Evolutionary conservation across 768 basidiomycete genomes (phyloP).

Genomic region (Auricularia heimuer): DNA sequence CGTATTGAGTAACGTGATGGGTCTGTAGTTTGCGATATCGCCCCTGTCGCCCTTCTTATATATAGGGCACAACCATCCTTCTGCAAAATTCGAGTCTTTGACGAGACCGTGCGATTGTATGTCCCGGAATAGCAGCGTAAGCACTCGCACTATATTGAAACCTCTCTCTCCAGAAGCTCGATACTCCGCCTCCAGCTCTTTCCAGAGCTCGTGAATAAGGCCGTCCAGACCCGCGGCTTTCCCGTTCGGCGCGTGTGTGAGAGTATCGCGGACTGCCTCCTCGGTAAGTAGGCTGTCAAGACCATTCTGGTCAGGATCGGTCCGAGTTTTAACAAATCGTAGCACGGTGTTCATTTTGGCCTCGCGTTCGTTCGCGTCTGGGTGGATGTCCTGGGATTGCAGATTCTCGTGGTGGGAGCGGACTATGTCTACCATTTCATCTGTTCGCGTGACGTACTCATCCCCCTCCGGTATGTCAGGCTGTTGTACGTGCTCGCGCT

Average conservation of each 20-base stretch:
- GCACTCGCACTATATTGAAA: neutral
- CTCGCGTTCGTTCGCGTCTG: neutral
- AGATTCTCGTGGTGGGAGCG: neutral
- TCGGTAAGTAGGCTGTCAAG: neutral
- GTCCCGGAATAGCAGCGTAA: slow-evolving; percentile 38
- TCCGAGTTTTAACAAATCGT: neutral
- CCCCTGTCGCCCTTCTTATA: slow-evolving; percentile 23
- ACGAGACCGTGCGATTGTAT: slow-evolving; percentile 19
- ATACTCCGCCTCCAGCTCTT: neutral
- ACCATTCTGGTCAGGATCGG: neutral
- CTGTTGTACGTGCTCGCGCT: too few species aligned
- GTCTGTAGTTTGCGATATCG: neutral
- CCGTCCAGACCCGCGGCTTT: neutral
- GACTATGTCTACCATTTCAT: neutral
- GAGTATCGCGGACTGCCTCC: neutral
- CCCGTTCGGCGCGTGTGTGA: neutral
- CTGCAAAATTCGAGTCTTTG: slow-evolving; percentile 11
- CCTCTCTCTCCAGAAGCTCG: neutral
- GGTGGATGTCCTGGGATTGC: neutral
- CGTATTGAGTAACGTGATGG: slow-evolving; percentile 14
- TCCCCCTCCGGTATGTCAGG: too few species aligned
- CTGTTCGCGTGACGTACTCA: neutral
- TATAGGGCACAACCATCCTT: slow-evolving; percentile 28
- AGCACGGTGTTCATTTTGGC: neutral
- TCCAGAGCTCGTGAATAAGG: neutral